Base-by-base conservation (phyloP, 2,329 filamentous ascomycete genomes). In the Purpureocillium lavendulum region DNA sequence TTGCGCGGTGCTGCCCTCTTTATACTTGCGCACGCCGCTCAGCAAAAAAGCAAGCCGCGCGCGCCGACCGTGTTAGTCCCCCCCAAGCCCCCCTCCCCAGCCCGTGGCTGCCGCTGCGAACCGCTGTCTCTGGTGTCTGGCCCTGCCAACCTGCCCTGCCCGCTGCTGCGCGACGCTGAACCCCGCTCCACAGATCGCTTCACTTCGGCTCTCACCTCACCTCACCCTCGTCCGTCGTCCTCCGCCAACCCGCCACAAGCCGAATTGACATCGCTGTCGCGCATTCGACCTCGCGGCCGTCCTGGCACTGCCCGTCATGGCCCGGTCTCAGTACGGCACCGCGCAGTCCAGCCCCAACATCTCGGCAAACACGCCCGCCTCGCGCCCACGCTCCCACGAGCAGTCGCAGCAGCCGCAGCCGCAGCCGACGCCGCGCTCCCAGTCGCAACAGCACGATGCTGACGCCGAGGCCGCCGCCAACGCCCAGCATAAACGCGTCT, bases 401-500 rank as follows among this genome's bases (percentile, higher is more conserved):
- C 35, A 39, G 10, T 39, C 33, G 14, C 37, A 31, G 32, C 40
- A 40, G 38, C n/a, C n/a, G n/a, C 41, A 40, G 21, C 35, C 33
- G 35, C 12, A 33, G 35, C 36, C 7, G 15, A 54, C 48, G 31
- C 46, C 43, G 31, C 50, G 47, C 11, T 50, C 43, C 21, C 43
- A 41, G 16, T 39, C 40, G 45, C 40, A 32, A 18, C 48, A 45
- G 14, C 33, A 46, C 47, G 30, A 35, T 41, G 37, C 39, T 37
- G 34, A 47, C 44, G 35, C 39, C 35, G 38, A 40, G 38, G 26
- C 35, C 30, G 36, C 29, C 36, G 32, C 29, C 44, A 34, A 47
- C 14, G 29, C 57, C 17, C 71, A 73, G 50, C 73, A 80, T 55
- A 78, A 78, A 58, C 73, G 75, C 39, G 75, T 79, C 47, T 80